Evolutionary conservation across 129 eudicot species (phyloP), one percentile per base, ranked within the genome.

Genomic region (Mikania micrantha): DNA sequence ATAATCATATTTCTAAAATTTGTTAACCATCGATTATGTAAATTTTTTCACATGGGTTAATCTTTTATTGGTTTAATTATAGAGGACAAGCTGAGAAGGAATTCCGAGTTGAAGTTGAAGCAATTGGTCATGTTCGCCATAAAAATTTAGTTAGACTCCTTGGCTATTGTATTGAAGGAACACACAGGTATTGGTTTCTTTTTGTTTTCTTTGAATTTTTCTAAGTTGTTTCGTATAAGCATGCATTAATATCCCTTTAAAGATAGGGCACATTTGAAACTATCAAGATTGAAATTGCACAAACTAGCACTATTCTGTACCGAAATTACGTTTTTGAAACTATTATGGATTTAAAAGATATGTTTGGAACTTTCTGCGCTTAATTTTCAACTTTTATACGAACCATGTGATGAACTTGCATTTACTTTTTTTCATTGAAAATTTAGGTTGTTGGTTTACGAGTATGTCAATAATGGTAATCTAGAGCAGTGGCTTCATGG

Each of bases 401-500:
- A 12, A 4, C 59, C 9, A 5, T 9, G 15, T 0, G 6, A 21
- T 9, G 15, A 4, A 24, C 7, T 48, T 70, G 6, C 11, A 54
- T 16, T 12, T 0, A 42, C 9, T 20, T 25, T 60, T 49, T 31
- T 25, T 31, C 0, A 2, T 54, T 47, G 17, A 42, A 39, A 22
- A 19, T 39, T 62, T 60, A 89, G 96, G 88, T 49, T 85, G 84
- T 58, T 89, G 81, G 94, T 89, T n/a, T 89, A 89, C 35, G 96
- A 88, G 85, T 87, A 81, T 64, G 95, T 87, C 28, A 87, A 81
- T 82, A 87, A 87, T 77, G 95, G 95, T 56, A 87, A 87, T 73
- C 58, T 87, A 62, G 95, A 87, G 77, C 95, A 87, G 64, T 88
- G 91, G 96, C 91, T 89, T 58, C 96, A 89, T 64, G 96, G 96